phyloP scores from a whole-genome alignment of 345 rosid species.

The Nasturtium officinale region DNA sequence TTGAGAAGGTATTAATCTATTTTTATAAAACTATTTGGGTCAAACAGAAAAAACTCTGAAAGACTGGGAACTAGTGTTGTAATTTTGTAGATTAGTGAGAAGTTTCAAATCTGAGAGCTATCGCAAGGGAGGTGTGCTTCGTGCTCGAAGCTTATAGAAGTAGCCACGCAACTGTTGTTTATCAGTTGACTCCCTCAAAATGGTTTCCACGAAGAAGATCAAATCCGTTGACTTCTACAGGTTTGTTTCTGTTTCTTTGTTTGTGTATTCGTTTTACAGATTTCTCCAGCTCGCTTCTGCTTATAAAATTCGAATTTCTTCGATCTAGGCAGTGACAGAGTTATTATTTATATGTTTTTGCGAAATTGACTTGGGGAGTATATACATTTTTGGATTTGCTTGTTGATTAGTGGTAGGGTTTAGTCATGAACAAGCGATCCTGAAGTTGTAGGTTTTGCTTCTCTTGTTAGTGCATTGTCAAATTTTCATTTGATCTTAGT shows the following conservation, averaged over 20 bases:
- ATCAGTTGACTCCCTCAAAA: conserved; percentile 41
- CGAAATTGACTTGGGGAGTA: background rate
- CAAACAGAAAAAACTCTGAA: background rate
- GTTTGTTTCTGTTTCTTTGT: conserved; percentile 42
- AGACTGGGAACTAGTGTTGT: conserved; percentile 1
- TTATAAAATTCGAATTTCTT: conserved; percentile 2
- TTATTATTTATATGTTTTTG: background rate
- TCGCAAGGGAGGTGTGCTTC: conserved; percentile 19
- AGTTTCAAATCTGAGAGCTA: conserved; percentile 35
- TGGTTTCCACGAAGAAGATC: conserved; percentile 66
- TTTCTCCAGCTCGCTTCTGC: background rate
- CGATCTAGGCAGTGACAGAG: conserved; percentile 24
- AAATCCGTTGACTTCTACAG: conserved; percentile 78
- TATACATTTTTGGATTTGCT: background rate
- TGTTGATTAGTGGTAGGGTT: conserved; percentile 27
- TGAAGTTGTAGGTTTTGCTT: conserved; percentile 16
- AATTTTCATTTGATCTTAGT: conserved; percentile 13
- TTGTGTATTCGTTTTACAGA: background rate
- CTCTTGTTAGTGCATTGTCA: conserved; percentile 15
- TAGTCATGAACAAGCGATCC: conserved; percentile 10
- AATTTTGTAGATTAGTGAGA: conserved; percentile 7
- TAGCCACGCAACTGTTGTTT: conserved; percentile 23
- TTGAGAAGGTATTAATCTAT: background rate
- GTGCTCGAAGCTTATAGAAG: conserved; percentile 32
- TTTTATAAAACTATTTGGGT: background rate